Conservation (phyloP, 805 yeast species). For the Cyberlindnera euphorbiiphila region DNA sequence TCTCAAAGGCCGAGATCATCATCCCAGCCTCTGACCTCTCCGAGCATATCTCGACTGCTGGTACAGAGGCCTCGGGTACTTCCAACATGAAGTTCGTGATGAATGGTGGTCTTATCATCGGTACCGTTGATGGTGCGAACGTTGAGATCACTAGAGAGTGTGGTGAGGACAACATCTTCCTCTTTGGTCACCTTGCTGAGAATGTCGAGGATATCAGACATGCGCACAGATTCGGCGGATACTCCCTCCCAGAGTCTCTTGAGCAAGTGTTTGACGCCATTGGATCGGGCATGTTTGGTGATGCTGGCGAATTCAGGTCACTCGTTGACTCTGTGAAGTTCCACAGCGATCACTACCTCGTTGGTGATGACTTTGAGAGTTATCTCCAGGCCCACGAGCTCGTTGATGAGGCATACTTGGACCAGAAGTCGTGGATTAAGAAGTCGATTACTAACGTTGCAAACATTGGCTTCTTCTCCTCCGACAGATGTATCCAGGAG, state of each 20-base stretch:
- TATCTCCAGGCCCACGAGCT: constrained; percentile 77
- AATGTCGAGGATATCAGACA: constrained; percentile 83
- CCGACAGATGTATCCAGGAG: constrained; percentile 88
- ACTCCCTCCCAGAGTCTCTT: constrained; percentile 56
- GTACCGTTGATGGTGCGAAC: constrained; percentile 96
- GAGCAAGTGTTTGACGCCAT: constrained; percentile 60
- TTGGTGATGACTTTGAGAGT: constrained; percentile 84
- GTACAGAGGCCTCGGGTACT: constrained; percentile 96
- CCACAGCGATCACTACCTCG: constrained; percentile 85
- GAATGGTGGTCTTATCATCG: constrained; percentile 91
- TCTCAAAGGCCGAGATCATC: constrained; percentile 88
- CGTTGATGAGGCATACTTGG: constrained; percentile 67
- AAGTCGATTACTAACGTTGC: constrained; percentile 80
- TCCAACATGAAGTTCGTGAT: constrained; percentile 93
- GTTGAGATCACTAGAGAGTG: constrained; percentile 92
- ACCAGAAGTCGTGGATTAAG: constrained; percentile 69
- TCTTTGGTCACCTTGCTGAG: constrained; percentile 88
- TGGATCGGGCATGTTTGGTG: constrained; percentile 69
- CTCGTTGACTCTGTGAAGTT: constrained; percentile 64
- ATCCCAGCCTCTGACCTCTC: constrained; percentile 87
- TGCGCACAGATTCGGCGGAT: constrained; percentile 57
- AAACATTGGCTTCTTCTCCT: constrained; percentile 87
- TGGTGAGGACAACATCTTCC: constrained; percentile 88
- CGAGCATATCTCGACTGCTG: constrained; percentile 95
- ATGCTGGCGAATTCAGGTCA: constrained; percentile 57